phyloP scores from a whole-genome alignment of 371 early-diverging fungal genomes.

The Catenaria anguillulae region DNA sequence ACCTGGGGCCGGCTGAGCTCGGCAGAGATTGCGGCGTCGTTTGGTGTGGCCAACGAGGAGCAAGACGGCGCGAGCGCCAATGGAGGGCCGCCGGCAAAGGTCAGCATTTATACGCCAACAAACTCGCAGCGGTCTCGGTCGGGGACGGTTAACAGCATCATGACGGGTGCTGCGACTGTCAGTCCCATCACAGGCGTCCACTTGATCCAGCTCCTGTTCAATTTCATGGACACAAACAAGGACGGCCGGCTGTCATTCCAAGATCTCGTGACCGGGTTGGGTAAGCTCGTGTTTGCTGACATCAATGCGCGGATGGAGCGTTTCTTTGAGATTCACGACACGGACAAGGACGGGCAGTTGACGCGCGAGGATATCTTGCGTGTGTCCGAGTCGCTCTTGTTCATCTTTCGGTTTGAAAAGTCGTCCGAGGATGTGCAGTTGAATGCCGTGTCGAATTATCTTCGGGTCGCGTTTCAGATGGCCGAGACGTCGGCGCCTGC shows the following conservation, averaged over 20 bases:
- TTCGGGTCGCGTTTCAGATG: conserved; percentile 39
- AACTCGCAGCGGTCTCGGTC: too few species aligned
- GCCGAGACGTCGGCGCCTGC: neutral
- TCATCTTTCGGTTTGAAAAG: conserved; percentile 42
- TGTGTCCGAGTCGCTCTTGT: conserved; percentile 73
- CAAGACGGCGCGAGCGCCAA: too few species aligned
- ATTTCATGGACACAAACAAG: conserved; percentile 34
- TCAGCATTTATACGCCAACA: too few species aligned
- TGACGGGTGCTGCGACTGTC: neutral
- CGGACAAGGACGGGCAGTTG: conserved; percentile 50
- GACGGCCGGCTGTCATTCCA: conserved; percentile 50
- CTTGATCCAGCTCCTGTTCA: conserved; percentile 36
- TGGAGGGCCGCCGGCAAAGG: too few species aligned
- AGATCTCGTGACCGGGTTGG: conserved; percentile 65
- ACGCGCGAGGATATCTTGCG: conserved; percentile 71
- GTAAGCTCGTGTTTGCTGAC: conserved; percentile 60
- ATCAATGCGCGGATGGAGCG: conserved; percentile 59
- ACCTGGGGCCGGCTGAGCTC: conserved; percentile 21
- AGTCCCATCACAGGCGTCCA: conserved; percentile 17
- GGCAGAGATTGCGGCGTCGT: conserved; percentile 8
- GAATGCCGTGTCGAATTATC: conserved; percentile 49
- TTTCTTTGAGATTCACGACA: conserved; percentile 73
- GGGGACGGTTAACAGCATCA: conserved; percentile 16
- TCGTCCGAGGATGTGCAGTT: conserved; percentile 38
- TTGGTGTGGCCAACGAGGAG: neutral